Evolutionary conservation across 768 basidiomycete species (phyloP).

Genomic region (Clathrus columnatus): DNA sequence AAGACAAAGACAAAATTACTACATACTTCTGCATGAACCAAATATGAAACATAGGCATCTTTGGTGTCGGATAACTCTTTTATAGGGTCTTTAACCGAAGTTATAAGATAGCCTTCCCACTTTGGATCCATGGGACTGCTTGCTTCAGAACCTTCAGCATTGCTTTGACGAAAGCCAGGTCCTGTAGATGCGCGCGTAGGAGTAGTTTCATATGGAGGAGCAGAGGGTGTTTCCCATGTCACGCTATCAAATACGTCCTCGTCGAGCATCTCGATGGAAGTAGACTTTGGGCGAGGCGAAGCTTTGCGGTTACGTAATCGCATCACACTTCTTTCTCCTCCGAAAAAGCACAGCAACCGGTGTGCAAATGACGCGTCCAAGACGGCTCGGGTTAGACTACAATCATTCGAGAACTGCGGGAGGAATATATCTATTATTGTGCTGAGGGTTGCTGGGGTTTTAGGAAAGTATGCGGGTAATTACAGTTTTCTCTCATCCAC

Average conservation of each 20-base stretch:
- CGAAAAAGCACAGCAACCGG: no score
- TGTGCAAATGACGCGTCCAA: no score
- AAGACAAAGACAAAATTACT: conserved; percentile 8
- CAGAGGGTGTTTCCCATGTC: conserved; percentile 76
- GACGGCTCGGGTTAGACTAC: no score
- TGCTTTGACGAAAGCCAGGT: conserved; percentile 78
- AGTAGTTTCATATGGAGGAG: conserved; percentile 41
- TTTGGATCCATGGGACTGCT: conserved; percentile 70
- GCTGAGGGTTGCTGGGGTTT: no score
- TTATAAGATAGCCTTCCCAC: conserved; percentile 83
- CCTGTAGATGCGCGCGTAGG: conserved; percentile 35
- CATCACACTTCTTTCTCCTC: no score
- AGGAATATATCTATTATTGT: no score
- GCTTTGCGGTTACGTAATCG: no score
- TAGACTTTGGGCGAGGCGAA: no score
- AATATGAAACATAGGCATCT: conserved; percentile 93
- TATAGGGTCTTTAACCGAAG: conserved; percentile 81
- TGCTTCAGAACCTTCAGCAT: conserved; percentile 33
- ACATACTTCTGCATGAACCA: conserved; percentile 78
- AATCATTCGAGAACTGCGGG: no score
- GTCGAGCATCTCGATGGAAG: conserved; percentile 76
- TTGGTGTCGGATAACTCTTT: conserved; percentile 96
- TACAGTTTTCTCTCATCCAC: no score
- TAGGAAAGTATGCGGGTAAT: no score
- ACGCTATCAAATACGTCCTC: conserved; percentile 90